Conservation (phyloP, 805 yeast species). For the Pichia eremophila region DNA sequence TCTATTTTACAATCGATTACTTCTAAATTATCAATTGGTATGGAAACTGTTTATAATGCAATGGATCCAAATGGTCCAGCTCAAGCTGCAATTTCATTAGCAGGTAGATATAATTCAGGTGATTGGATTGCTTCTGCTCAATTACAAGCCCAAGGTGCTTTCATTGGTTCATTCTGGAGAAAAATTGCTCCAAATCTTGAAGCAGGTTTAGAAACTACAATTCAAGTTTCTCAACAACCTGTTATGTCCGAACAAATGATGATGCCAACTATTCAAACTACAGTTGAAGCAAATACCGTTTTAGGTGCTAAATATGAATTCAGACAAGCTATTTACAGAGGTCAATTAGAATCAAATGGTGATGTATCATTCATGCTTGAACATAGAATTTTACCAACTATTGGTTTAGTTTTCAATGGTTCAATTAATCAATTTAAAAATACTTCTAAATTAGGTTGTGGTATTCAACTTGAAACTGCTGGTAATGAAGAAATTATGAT, state of each 20-base stretch:
- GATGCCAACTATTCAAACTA: conserved; percentile 70
- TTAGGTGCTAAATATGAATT: conserved; percentile 96
- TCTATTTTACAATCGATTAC: conserved; percentile 86
- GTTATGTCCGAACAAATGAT: conserved; percentile 62
- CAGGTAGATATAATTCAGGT: conserved; percentile 80
- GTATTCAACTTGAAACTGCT: conserved; percentile 90
- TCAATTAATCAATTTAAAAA: conserved; percentile 82
- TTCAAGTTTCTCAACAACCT: conserved; percentile 72
- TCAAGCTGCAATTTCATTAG: conserved; percentile 83
- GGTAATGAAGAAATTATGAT: conserved; percentile 88
- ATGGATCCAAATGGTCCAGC: conserved; percentile 66
- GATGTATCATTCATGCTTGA: conserved; percentile 86
- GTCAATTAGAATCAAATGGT: conserved; percentile 86
- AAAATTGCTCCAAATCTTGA: conserved; percentile 87
- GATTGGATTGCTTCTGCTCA: conserved; percentile 93
- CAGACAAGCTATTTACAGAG: conserved; percentile 92
- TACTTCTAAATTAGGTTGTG: conserved; percentile 80
- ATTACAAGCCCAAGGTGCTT: conserved; percentile 84
- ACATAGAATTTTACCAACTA: conserved; percentile 86
- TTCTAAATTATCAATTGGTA: conserved; percentile 74
- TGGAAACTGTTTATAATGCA: conserved; percentile 82
- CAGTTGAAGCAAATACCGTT: conserved; percentile 85
- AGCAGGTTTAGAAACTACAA: conserved; percentile 84
- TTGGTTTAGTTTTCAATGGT: conserved; percentile 77
- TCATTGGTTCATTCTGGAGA: conserved; percentile 88